These are phyloP conservation scores for Epithele typhae DNA, from an alignment of 768 basidiomycete species.

Conservation along the genomic window DNA sequence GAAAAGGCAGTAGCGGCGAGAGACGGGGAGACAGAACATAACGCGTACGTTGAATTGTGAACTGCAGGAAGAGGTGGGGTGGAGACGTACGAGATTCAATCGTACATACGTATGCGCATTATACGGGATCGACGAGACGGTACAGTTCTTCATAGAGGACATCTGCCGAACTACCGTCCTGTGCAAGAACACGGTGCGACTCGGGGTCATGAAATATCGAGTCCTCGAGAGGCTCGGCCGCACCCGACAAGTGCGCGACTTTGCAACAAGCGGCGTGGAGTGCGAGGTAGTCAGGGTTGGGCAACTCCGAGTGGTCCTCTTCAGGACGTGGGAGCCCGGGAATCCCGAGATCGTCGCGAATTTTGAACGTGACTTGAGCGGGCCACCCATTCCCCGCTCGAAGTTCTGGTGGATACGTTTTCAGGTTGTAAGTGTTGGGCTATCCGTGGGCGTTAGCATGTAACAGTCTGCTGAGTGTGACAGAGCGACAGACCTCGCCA, in stretches of 20 bases:
- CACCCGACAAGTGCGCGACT: constrained; percentile 2
- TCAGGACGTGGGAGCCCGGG: not conserved
- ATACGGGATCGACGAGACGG: no score
- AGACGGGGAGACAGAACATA: no score
- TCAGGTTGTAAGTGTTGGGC: not conserved
- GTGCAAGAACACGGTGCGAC: not conserved
- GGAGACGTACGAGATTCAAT: no score
- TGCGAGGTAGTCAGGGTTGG: not conserved
- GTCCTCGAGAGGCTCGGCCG: constrained; percentile 1
- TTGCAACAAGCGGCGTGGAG: constrained; percentile 1
- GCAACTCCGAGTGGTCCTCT: not conserved
- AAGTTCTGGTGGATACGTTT: not conserved
- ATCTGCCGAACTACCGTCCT: not conserved
- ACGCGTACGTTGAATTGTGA: no score
- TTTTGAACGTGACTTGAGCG: not conserved
- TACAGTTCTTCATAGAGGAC: not conserved
- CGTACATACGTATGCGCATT: no score
- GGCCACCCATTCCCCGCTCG: no score
- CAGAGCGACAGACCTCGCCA: not conserved
- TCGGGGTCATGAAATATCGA: not conserved
- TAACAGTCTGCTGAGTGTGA: not conserved
- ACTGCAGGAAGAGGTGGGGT: no score
- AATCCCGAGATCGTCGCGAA: not conserved
- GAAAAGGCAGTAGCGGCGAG: no score
- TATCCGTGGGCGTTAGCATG: not conserved